phyloP scores from a whole-genome alignment of 495 filamentous ascomycete genomes.

The Peziza echinospora region DNA sequence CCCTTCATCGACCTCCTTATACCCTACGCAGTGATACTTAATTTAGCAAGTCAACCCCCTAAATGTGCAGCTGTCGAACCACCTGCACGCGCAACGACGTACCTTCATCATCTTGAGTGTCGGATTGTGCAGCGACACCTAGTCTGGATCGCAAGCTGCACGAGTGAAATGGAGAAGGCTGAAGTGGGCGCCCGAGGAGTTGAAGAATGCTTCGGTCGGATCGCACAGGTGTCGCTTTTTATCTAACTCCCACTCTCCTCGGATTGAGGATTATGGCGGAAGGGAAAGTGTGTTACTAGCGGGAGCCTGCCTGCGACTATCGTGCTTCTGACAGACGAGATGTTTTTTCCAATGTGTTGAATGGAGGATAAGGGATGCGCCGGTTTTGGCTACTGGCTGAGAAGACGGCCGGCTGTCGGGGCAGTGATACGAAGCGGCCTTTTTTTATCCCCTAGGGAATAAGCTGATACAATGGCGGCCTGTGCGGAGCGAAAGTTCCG shows the following conservation, averaged over 20 bases:
- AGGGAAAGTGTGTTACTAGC: not conserved
- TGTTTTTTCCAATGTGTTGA: no score
- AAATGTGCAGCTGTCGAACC: not conserved
- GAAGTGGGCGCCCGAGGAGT: not conserved
- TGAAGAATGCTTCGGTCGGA: not conserved
- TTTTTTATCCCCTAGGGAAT: no score
- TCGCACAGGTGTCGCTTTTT: no score
- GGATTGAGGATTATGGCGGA: no score
- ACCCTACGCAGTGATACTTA: conserved; percentile 29
- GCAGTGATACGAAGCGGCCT: no score
- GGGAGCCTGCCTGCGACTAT: not conserved
- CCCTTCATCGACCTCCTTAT: conserved; percentile 72
- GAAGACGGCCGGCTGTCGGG: no score
- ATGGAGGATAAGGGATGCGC: no score
- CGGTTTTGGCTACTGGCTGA: no score
- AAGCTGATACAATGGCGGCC: no score
- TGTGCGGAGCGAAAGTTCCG: no score
- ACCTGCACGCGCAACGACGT: conserved; percentile 7
- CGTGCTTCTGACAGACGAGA: not conserved
- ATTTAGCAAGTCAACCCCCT: not conserved
- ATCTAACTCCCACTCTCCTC: no score
- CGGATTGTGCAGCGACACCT: not conserved
- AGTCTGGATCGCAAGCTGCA: not conserved
- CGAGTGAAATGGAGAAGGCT: not conserved
- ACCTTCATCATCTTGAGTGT: conserved; percentile 19